Conservation (phyloP, 805 yeast genomes). For the Cyberlindnera nakhonratchasimensis region DNA sequence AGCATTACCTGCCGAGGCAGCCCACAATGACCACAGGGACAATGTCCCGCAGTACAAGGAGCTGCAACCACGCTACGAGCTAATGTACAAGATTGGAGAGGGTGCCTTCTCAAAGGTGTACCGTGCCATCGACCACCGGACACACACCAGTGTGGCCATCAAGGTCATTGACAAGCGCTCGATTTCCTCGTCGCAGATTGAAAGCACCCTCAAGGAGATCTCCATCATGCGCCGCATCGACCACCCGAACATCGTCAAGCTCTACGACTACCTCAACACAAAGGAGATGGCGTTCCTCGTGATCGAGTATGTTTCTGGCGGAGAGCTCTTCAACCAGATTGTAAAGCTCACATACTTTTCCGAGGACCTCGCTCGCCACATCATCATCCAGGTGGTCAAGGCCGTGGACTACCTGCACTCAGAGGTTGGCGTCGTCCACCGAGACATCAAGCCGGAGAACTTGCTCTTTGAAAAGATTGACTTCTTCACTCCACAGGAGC, state of each 20-base stretch:
- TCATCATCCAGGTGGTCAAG: constrained; percentile 65
- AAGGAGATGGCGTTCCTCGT: constrained; percentile 55
- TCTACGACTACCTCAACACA: constrained; percentile 65
- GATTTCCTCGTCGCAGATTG: constrained; percentile 57
- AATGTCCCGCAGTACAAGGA: constrained; percentile 19
- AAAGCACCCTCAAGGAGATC: constrained; percentile 77
- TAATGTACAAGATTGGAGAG: constrained; percentile 61
- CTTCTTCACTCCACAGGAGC: constrained; percentile 23
- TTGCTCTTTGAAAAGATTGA: constrained; percentile 58
- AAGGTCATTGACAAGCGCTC: constrained; percentile 66
- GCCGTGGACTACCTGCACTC: constrained; percentile 93
- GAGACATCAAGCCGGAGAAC: constrained; percentile 96
- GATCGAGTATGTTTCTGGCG: constrained; percentile 49
- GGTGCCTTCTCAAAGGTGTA: constrained; percentile 81
- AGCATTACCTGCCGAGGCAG: background rate
- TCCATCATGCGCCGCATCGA: constrained; percentile 64
- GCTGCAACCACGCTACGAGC: constrained; percentile 32
- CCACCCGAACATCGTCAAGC: constrained; percentile 61
- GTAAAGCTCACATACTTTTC: constrained; percentile 57
- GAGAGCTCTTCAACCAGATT: constrained; percentile 75
- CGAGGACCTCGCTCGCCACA: constrained; percentile 57
- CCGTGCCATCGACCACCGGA: constrained; percentile 42
- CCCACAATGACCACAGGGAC: background rate
- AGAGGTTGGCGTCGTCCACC: constrained; percentile 87
- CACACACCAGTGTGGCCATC: constrained; percentile 39